Base-by-base conservation (phyloP, 768 basidiomycete genomes). In the Austroboletus eburneus region DNA sequence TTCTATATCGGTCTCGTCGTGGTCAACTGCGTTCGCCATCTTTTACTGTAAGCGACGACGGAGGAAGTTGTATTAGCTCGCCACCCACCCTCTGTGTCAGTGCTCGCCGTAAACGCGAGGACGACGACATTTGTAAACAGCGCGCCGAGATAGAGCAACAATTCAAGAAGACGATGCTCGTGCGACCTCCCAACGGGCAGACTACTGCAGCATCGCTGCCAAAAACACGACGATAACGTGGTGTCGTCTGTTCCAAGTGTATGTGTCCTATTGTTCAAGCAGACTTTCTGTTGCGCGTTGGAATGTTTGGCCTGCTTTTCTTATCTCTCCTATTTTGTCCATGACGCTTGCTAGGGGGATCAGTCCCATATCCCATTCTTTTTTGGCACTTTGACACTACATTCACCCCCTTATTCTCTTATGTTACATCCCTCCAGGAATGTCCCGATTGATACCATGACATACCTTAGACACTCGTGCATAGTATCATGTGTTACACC, bases 81-180 rank as follows among this genome's bases (percentile, higher is more conserved):
- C 7, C 76, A 64, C 16, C 84, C 85, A 0, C 75, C 79, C 1
- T 61, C 70, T 0, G 59, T 90, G 50, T 63, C 89, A 24, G 65
- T 77, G n/a, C 72, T 83, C 8, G 77, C 78, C 0, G 68, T 77
- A n/a, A 72, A 77, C 3, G 69, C 49, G 89, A 85, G 58, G 88
- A 90, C 54, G 87, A 89, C 47, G 87, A 90, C 48, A 51, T 91
- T 14, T 76, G 80, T 22, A 90, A 88, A 57, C 84, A 85, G 54
- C 78, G 87, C 4, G 58, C 75, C 25, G 89, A 89, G 60, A 78
- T 89, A 71, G 83, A 86, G 54, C 79, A 78, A n/a, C 81, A 83
- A 50, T 72, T 81, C 25, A 87, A 84, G 57, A 72, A 79, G 33
- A 81, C 83, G 48, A 69, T 69, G 16, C 75, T 72, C 35, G 58